Base-by-base conservation (phyloP, 768 basidiomycete species). In the Chalciporus piperatus region DNA sequence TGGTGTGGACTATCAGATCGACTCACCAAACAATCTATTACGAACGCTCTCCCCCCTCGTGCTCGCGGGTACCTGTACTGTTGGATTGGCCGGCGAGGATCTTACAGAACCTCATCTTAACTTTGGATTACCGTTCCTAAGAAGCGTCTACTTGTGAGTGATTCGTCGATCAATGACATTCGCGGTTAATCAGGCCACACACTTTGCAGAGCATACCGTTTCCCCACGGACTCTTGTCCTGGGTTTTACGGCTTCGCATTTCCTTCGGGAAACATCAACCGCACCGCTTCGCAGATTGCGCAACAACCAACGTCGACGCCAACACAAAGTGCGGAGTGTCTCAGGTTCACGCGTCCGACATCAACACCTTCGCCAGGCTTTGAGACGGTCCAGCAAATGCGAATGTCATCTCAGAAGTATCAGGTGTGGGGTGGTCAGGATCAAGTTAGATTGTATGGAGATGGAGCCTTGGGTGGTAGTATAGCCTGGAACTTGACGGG, bases 171-270 rank as follows among this genome's bases (percentile, higher is more conserved):
- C 13, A 20, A 27, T 3, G 9, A 17, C 30, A 12, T 14, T 6
- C 7, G 37, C 19, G 22, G 10, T 30, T 50, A 27, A 47, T 33
- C 44, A 40, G 17, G 12, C 40, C 35, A 38, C 41, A 20, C 17
- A 25, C 37, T 45, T 12, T 41, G 14, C 38, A 65, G 64, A 41
- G 64, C 65, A 4, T 65, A 67, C 30, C 65, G 65, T 20, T 66
- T 65, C 40, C 66, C 60, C 14, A 66, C 63, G 23, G 60, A 38
- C 20, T 51, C 47, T 20, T 67, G 65, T 41, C 63, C 64, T 9
- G 65, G 57, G 35, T 67, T 52, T 52, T 65, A 62, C 27, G 58
- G 60, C 17, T 66, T 66, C 23, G 63, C 63, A 5, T 67, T 67
- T 32, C 64, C 57, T 3, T 64, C 65, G 2, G 58, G 62, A 38